These are phyloP conservation scores for Lanmaoa rubissima DNA, from an alignment of 768 basidiomycete genomes.

Conservation along the genomic window DNA sequence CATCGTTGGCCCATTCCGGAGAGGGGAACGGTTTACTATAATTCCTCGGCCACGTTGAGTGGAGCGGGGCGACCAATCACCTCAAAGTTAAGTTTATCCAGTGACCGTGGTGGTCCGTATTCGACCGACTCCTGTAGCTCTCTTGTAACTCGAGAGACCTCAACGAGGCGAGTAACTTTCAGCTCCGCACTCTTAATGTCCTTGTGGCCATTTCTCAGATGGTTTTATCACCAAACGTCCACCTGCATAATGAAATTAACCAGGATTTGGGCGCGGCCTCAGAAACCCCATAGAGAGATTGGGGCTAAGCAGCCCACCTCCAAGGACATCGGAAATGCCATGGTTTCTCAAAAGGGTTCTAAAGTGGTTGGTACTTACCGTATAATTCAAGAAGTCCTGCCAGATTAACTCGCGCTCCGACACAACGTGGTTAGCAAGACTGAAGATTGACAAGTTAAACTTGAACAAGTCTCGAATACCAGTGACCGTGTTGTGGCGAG, in stretches of 20 bases:
- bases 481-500: too few species aligned
- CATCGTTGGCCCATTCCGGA: neutral
- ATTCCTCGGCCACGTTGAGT: neutral
- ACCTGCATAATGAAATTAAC: slow-evolving; percentile 1
- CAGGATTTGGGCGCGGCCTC: neutral
- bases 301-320: neutral
- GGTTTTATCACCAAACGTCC: neutral
- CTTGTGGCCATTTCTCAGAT: neutral
- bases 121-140: too few species aligned
- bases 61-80: neutral
- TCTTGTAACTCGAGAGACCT: neutral
- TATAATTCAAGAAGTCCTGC: neutral
- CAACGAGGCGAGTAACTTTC: neutral
- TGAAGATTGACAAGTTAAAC: too few species aligned
- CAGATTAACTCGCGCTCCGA: neutral
- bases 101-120: neutral
- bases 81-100: slow-evolving; percentile 1
- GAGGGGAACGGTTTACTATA: too few species aligned
- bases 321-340: neutral
- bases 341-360: neutral
- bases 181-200: neutral
- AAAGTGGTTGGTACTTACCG: neutral
- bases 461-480: too few species aligned
- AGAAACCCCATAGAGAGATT: slow-evolving; percentile 10
- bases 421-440: too few species aligned